phyloP scores from a whole-genome alignment of 257 asterid genomes.

The Eustoma russellianum region DNA sequence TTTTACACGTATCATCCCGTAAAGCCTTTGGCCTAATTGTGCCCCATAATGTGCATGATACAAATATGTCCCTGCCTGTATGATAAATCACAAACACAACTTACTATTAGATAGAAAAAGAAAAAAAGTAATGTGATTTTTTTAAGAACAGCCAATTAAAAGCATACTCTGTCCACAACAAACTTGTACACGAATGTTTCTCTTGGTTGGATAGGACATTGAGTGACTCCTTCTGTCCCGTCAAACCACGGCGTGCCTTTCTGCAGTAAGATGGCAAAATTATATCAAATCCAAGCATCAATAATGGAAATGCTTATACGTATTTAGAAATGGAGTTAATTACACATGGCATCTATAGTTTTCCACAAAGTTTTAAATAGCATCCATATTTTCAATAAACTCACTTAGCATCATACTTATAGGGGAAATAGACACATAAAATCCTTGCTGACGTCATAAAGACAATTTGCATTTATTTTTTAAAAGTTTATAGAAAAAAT shows the following conservation, averaged over 20 bases:
- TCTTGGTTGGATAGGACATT: constrained; percentile 64
- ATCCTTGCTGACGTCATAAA: too few relatives aligned
- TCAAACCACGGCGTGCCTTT: constrained; percentile 82
- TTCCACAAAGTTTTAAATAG: too few relatives aligned
- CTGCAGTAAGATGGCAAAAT: constrained; percentile 18
- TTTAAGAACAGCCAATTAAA: too few relatives aligned
- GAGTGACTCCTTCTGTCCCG: constrained; percentile 74
- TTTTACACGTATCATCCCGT: constrained; percentile 47
- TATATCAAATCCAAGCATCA: not conserved
- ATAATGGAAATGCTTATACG: too few relatives aligned
- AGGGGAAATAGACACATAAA: too few relatives aligned
- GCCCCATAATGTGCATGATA: constrained; percentile 78
- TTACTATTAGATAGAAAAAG: not conserved
- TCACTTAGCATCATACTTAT: too few relatives aligned
- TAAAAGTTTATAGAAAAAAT: too few relatives aligned
- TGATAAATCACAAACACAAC: not conserved
- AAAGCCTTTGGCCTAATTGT: constrained; percentile 60
- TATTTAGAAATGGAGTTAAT: too few relatives aligned
- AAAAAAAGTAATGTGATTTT: constrained; percentile 2
- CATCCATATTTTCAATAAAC: too few relatives aligned
- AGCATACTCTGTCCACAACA: constrained; percentile 50
- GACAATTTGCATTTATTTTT: too few relatives aligned
- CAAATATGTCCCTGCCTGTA: constrained; percentile 65
- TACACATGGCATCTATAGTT: too few relatives aligned
- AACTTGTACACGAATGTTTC: constrained; percentile 54